These are phyloP conservation scores for Fusarium temperatum DNA, from an alignment of 2,329 filamentous ascomycete genomes.

Conservation along the genomic window DNA sequence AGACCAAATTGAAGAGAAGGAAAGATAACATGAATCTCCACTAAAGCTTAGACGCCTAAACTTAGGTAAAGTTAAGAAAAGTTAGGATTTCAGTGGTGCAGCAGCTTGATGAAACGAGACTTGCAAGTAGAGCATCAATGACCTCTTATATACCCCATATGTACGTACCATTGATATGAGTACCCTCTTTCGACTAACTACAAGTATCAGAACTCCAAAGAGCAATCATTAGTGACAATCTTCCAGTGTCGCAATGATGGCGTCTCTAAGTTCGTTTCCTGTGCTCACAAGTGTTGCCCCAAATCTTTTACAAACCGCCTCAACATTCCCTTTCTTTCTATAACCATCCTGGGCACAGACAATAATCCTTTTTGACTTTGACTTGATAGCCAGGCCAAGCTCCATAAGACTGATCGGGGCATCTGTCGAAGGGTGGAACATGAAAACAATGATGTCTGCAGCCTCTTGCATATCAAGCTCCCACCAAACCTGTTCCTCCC, in stretches of 20 bases:
- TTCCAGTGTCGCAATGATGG: slow-evolving; percentile 40
- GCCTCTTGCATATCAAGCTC: slow-evolving; percentile 65
- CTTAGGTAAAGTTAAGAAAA: neutral
- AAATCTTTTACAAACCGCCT: slow-evolving; percentile 62
- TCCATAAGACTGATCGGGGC: slow-evolving; percentile 69
- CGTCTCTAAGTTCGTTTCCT: slow-evolving; percentile 52
- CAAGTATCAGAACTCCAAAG: too few relatives aligned
- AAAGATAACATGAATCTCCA: neutral
- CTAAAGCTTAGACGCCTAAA: neutral
- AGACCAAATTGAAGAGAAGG: too few relatives aligned
- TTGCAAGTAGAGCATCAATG: neutral
- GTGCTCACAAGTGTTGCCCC: slow-evolving; percentile 42
- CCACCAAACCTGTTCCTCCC: slow-evolving; percentile 66
- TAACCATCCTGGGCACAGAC: slow-evolving; percentile 64
- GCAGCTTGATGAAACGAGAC: neutral
- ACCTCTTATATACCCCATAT: neutral
- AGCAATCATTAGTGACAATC: neutral
- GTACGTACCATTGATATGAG: neutral
- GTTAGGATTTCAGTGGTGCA: neutral
- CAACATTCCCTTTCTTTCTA: slow-evolving; percentile 68
- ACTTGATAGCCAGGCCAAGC: slow-evolving; percentile 61
- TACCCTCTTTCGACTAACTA: neutral
- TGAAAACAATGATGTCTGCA: slow-evolving; percentile 65
- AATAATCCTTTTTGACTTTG: slow-evolving; percentile 57
- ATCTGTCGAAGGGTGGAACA: slow-evolving; percentile 61